Evolutionary conservation across 768 basidiomycete genomes (phyloP), one percentile per base, ranked within the genome.

Genomic region (Pulveroboletus sp.): DNA sequence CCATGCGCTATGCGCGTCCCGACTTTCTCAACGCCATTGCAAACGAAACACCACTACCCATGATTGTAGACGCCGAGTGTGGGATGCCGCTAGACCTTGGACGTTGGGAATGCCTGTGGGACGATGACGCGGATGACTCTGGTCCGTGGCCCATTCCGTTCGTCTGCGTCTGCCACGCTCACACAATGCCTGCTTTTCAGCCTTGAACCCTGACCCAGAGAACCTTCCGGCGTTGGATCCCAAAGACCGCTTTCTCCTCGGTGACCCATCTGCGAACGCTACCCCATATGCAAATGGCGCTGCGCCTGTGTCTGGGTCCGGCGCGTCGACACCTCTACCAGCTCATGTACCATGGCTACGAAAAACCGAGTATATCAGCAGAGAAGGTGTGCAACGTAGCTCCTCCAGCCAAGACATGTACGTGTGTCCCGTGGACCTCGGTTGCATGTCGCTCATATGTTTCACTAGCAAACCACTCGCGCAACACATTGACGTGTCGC

Each of bases 51-150:
- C 87, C 89, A 0, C 66, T 97, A 17, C 95, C 97, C 0, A 94
- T 98, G 91, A 87, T 98, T 55, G 87, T 97, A 2, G 97, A 99
- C 58, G 91, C 90, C 1, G 97, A 99, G 65, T 87, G 86, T 56
- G 97, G 97, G 0, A 94, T 99, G 94, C 94, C 94, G 0, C 69
- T 99, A 21, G 91, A 98, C 64, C 71, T 95, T 40, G 86, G 87
- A 16, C 80, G 77, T 46, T 94, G 84, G 77, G 85, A 87, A 46
- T 86, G 81, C 31, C 70, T 95, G 16, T 94, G 88, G 90, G 83
- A 87, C 42, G 88, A 91, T 51, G 81, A 81, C 36, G 87, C 76
- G 3, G 79, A 85, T 62, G 81, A 86, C 68, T 76, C 79, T 44
- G 72, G 90, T 87, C 43, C 43, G 55, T 53, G 72, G 6, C 55